Evolutionary conservation across 768 basidiomycete species (phyloP), one percentile per base, ranked within the genome.

Genomic region (Trametes sanguinea): DNA sequence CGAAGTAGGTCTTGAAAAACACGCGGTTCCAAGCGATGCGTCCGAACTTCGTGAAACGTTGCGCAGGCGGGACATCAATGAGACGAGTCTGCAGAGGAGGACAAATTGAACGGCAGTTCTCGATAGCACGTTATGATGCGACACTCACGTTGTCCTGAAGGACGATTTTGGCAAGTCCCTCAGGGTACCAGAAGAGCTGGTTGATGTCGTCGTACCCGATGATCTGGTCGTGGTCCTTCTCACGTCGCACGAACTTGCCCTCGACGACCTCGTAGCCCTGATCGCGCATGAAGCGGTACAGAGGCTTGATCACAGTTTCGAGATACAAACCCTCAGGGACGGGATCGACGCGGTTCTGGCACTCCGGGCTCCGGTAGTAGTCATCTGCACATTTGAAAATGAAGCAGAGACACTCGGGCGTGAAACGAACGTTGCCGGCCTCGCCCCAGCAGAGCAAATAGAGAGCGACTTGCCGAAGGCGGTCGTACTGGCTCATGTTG

Each of bases 141-240:
- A 67, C 16, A 76, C 85, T 59, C 67, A 95, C 94, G 70, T 90
- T 92, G 74, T 98, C 94, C 39, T 79, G 81, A 33, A 98, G 82
- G 13, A 94, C 87, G 67, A 99, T 98, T 68, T 92, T 89, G 0
- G 93, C 90, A 55, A 99, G 83, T 53, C 97, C 97, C 74, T 99
- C 97, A 2, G 97, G 97, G 74, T 98, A 99, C 97, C 97, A 99
- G 78, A 99, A 99, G 27, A 98, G 80, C 71, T 99, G 97, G 74
- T 99, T 99, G 78, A 99, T 93, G 73, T 99, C 97, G 74, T 99
- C 97, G 73, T 99, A 99, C n/a, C 97, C 97, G 68, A 98, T 95
- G 73, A 98, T 92, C 68, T 94, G 81, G 63, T 94, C 85, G 76
- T 98, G 97, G 69, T 98, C 97, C 75, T 83, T 92, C 81, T 98